Conservation (phyloP, 2,329 filamentous ascomycete species). For the Colletotrichum noveboracense region DNA sequence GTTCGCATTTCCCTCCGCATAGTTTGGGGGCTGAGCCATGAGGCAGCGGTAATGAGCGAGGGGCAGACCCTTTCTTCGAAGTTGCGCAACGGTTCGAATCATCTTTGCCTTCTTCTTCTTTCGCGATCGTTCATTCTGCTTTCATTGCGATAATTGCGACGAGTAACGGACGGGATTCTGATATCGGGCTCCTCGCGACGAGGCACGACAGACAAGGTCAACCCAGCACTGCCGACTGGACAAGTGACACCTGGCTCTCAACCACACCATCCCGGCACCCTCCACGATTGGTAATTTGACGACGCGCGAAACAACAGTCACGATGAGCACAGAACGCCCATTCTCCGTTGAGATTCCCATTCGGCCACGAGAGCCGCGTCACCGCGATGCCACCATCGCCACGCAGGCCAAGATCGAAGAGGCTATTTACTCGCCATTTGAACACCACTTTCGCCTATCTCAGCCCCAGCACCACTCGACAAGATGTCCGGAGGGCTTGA, state of each 20-base stretch:
- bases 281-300: not conserved
- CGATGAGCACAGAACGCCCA: not conserved
- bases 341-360: slow-evolving; percentile 19
- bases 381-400: slow-evolving; percentile 1
- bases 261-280: not conserved
- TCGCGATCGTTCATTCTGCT: not conserved
- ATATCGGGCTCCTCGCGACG: not conserved
- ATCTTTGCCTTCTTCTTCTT: not conserved
- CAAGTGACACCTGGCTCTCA: slow-evolving; percentile 1
- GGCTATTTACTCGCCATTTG: not conserved
- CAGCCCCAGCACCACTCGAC: not conserved
- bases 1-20: slow-evolving; percentile 16
- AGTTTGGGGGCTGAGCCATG: slow-evolving; percentile 18
- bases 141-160: not conserved
- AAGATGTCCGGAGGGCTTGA: slow-evolving; percentile 20
- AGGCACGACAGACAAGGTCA: not conserved
- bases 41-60: not conserved
- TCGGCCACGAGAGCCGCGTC: slow-evolving; percentile 18
- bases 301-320: not conserved
- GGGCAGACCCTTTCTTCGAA: not conserved
- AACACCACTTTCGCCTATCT: slow-evolving; percentile 6
- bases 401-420: slow-evolving; percentile 6
- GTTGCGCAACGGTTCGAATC: not conserved
- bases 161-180: not conserved
- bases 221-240: not conserved